Evolutionary conservation across 805 yeast species (phyloP), one percentile per base, ranked within the genome.

Genomic region (Pachysolen tannophilus): DNA sequence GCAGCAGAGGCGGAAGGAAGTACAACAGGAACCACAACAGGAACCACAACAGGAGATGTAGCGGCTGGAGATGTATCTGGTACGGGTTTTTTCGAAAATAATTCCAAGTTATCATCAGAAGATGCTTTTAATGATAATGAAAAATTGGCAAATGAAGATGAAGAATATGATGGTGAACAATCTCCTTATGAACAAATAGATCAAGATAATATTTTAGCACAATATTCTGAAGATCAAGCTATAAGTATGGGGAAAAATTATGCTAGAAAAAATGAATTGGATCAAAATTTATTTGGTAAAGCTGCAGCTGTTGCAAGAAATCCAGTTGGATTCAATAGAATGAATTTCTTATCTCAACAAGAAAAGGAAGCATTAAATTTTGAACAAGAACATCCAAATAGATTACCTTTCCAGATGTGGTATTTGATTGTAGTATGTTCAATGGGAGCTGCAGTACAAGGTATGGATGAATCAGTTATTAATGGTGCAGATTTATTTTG

Each of bases 401-500:
- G 52, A 27, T 34, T 70, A 18, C 75, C 61, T 16, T 43, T 47
- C 8, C 72, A 66, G 39, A 60, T 80, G 45, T 53, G 70, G 41
- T 72, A 62, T 40, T 72, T 79, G 38, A 73, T 80, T 37, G 66
- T 76, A 10, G 68, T 78, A 44, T 76, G 81, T n/a, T 78, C 86
- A 2, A 67, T 79, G 72, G 81, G 83, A 34, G 88, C 87, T 15
- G 82, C 82, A 15, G 81, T 79, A 27, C 86, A 79, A 53, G 87
- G 88, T 54, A 79, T 81, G 78, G 87, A 81, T 56, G 85, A 81
- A 53, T 63, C 83, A 4, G 85, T 81, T 16, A 72, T 80, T 40
- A 79, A 78, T 46, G 88, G 88, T 44, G 87, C 87, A 6, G 64
- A 71, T 35, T 55, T 80, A 34, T 74, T 72, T 49, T 80, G 75